phyloP scores from a whole-genome alignment of 306 rosid genomes.

The Rosa lucieae region DNA sequence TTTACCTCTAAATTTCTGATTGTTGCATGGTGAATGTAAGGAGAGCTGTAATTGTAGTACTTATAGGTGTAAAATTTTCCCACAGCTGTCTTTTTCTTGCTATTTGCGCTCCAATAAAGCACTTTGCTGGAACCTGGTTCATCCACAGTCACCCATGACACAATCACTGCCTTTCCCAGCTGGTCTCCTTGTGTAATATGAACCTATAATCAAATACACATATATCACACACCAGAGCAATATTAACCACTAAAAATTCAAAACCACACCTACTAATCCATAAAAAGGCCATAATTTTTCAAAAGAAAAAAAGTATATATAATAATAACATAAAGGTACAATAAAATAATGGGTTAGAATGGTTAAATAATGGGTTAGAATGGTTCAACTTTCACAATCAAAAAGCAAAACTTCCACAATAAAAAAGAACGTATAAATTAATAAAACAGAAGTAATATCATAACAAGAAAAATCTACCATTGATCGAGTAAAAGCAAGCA shows the following conservation, averaged over 20 bases:
- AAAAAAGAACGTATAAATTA: not conserved
- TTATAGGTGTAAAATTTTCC: conserved; percentile 43
- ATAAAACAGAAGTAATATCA: not conserved
- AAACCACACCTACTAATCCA: not conserved
- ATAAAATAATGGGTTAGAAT: not conserved
- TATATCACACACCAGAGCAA: not conserved
- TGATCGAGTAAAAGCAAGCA: not conserved
- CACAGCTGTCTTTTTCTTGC: conserved; percentile 29
- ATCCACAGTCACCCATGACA: conserved; percentile 60
- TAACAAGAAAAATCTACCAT: not conserved
- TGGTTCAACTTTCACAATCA: not conserved
- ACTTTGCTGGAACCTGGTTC: conserved; percentile 56
- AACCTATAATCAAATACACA: conserved; percentile 42
- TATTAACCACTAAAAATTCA: not conserved
- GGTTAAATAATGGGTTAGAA: not conserved
- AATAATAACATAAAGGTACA: not conserved
- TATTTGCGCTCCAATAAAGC: conserved; percentile 43
- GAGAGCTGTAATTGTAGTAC: conserved; percentile 58
- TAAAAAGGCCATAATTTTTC: not conserved
- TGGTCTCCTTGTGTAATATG: conserved; percentile 78
- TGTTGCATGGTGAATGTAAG: conserved; percentile 59
- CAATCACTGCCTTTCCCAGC: conserved; percentile 56
- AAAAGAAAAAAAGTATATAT: not conserved
- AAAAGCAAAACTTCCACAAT: not conserved
- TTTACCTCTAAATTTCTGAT: conserved; percentile 36